Percentiles rank a stretch among this genome's conserved stretches.
Conservation (phyloP, 768 basidiomycete genomes). For the Suillus clintonianus region DNA sequence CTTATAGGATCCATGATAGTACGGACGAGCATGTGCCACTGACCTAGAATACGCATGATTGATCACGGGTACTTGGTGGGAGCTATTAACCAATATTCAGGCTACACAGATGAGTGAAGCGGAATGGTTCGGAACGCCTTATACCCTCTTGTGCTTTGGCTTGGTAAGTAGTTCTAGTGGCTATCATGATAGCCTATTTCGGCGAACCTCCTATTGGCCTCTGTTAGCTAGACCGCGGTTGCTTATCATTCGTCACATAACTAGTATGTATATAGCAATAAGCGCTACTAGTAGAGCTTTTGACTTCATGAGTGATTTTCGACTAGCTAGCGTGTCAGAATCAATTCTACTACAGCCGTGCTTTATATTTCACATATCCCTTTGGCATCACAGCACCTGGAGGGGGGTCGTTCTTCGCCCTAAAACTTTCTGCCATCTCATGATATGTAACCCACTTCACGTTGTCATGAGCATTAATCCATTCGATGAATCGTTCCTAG, state of each 20-base stretch:
- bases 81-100: neutral
- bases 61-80: neutral
- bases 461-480: slow-evolving; percentile 68
- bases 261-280: neutral
- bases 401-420: slow-evolving; percentile 49
- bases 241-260: neutral
- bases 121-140: slow-evolving; percentile 1
- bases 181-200: neutral
- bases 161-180: neutral
- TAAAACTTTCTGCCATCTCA: slow-evolving; percentile 66
- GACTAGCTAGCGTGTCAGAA: too few species aligned
- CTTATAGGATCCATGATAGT: slow-evolving; percentile 4
- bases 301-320: neutral
- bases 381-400: slow-evolving; percentile 58
- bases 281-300: too few species aligned
- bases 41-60: too few species aligned
- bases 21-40: neutral
- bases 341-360: neutral
- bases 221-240: neutral
- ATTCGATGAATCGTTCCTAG: slow-evolving; percentile 73
- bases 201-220: neutral
- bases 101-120: slow-evolving; percentile 1
- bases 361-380: slow-evolving; percentile 30
- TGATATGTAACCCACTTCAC: slow-evolving; percentile 73
- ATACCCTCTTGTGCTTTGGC: neutral